phyloP scores from a whole-genome alignment of 2,329 filamentous ascomycete species.

The Calycina herbarum region DNA sequence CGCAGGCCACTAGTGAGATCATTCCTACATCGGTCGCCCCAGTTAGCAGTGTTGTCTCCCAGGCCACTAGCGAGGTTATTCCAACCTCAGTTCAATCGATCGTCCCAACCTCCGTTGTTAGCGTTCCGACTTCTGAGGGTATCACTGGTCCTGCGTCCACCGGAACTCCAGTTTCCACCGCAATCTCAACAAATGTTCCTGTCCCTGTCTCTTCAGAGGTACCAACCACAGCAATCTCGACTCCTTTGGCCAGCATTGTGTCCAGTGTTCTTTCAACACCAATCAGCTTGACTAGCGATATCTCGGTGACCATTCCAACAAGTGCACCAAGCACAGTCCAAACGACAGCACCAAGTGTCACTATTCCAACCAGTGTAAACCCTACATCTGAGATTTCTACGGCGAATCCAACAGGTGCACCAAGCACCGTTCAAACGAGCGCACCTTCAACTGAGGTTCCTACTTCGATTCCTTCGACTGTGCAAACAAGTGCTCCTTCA shows the following conservation, averaged over 20 bases:
- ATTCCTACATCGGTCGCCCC: neutral
- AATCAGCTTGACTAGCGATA: neutral
- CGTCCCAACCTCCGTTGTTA: neutral
- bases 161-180: neutral
- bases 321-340: neutral
- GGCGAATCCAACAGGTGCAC: neutral
- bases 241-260: neutral
- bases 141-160: neutral
- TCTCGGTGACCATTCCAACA: constrained; percentile 3
- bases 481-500: neutral
- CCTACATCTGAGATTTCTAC: constrained; percentile 3
- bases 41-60: neutral
- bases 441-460: neutral
- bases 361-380: neutral
- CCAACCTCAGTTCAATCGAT: neutral
- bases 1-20: neutral
- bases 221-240: neutral
- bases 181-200: neutral
- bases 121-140: neutral
- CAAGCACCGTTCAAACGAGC: neutral
- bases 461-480: constrained; percentile 5
- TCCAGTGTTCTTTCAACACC: too few species aligned
- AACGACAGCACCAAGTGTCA: constrained; percentile 1
- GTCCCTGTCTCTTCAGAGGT: neutral
- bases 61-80: neutral